Evolutionary conservation across 1,284 basidiomycete species (phyloP).

Genomic region (Sanghuangporus sanghuang): DNA sequence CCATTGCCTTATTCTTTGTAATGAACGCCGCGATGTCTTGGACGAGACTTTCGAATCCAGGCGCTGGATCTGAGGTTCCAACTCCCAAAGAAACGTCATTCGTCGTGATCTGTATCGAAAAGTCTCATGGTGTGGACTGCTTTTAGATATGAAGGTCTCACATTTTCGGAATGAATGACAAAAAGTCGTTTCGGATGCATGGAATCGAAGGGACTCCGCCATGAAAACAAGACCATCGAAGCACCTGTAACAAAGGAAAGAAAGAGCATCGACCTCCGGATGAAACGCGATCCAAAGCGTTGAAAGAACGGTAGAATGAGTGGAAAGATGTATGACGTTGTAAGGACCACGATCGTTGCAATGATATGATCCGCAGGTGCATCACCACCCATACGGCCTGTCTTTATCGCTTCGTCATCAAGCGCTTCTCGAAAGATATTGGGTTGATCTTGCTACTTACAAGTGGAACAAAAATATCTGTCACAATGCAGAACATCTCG

Average conservation of each 20-base stretch:
- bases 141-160: constrained; percentile 32
- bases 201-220: constrained; percentile 68
- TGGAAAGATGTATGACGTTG: constrained; percentile 60
- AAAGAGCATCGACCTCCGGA: constrained; percentile 44
- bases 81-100: constrained; percentile 76
- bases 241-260: constrained; percentile 44
- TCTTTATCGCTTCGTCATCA: constrained; percentile 35
- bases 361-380: constrained; percentile 90
- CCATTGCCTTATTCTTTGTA: constrained; percentile 32
- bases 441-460: constrained; percentile 37
- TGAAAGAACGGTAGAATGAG: constrained; percentile 72
- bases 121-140: background rate
- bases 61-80: constrained; percentile 80
- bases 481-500: constrained; percentile 63
- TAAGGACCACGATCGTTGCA: constrained; percentile 63
- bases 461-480: constrained; percentile 91
- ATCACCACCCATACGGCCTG: constrained; percentile 68
- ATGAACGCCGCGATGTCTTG: constrained; percentile 59
- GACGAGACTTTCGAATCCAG: constrained; percentile 64
- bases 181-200: constrained; percentile 89
- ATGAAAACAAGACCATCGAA: constrained; percentile 58
- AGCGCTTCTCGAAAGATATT: background rate
- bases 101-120: constrained; percentile 54
- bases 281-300: constrained; percentile 52
- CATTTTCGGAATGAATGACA: constrained; percentile 85